Conservation (phyloP, 2,329 filamentous ascomycete species). For the Amesomyces nigricolor region DNA sequence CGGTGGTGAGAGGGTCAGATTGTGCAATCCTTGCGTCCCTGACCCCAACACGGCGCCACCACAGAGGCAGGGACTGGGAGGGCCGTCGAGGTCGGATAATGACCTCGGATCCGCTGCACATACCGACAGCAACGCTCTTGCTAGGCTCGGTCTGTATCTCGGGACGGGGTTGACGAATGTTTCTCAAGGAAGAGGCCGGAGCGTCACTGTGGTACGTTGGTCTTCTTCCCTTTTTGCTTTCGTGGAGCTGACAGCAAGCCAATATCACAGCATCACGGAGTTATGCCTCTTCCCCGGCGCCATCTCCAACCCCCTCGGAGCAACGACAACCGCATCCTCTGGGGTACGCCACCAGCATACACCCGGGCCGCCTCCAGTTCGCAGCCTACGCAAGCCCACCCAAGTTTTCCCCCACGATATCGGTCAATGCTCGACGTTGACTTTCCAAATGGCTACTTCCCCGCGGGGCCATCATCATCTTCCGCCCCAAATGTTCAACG, state of each 20-base stretch:
- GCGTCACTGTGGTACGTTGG: slow-evolving; percentile 45
- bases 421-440: slow-evolving; percentile 32
- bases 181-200: slow-evolving; percentile 38
- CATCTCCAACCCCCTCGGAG: slow-evolving; percentile 16
- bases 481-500: slow-evolving; percentile 24
- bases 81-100: slow-evolving; percentile 41
- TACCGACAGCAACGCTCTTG: background rate
- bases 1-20: slow-evolving; percentile 51
- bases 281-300: slow-evolving; percentile 24
- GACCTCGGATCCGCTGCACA: slow-evolving; percentile 22
- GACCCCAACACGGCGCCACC: slow-evolving; percentile 56
- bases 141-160: slow-evolving; percentile 36
- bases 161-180: slow-evolving; percentile 32
- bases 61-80: slow-evolving; percentile 32
- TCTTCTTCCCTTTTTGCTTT: background rate
- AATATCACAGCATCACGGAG: slow-evolving; percentile 16
- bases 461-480: slow-evolving; percentile 24
- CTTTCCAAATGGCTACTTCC: slow-evolving; percentile 29
- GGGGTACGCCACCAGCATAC: slow-evolving; percentile 36
- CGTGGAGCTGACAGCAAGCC: slow-evolving; percentile 3
- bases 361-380: slow-evolving; percentile 28
- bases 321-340: slow-evolving; percentile 37
- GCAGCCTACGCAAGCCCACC: slow-evolving; percentile 19
- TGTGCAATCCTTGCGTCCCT: slow-evolving; percentile 58
- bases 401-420: slow-evolving; percentile 20